Evolutionary conservation across 148 eudicot species (phyloP).

Genomic region (Vaccinium macrocarpon): DNA sequence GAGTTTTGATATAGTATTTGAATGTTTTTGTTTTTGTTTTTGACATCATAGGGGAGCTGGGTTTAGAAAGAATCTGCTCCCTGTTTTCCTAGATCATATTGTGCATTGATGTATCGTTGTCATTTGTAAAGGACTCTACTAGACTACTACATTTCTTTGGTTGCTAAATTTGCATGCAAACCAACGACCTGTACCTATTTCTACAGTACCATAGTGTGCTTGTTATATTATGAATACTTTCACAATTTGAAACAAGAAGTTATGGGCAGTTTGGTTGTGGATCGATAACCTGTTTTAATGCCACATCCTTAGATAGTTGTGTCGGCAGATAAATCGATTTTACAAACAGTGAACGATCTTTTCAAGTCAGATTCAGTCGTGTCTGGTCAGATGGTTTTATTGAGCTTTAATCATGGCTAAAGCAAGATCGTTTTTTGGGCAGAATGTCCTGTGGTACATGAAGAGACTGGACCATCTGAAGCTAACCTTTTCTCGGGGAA

Average conservation of each 20-base stretch:
- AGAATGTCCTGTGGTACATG: constrained; percentile 47
- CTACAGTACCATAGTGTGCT: background rate
- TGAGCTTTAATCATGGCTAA: background rate
- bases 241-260: background rate
- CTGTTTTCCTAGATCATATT: background rate
- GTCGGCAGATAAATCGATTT: background rate
- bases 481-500: constrained; percentile 43
- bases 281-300: background rate
- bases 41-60: background rate
- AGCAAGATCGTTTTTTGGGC: constrained; percentile 14
- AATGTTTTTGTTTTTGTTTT: background rate
- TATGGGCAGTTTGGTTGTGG: background rate
- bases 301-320: background rate
- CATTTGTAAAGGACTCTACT: background rate
- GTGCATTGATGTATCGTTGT: background rate
- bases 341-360: background rate
- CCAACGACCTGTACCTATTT: background rate
- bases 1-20: background rate
- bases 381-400: background rate
- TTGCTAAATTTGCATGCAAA: background rate
- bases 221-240: background rate
- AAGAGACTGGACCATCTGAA: constrained; percentile 58
- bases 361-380: background rate
- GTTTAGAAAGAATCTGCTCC: background rate
- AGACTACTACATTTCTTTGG: background rate